Percentiles rank a stretch among this genome's conserved stretches.
Conservation (phyloP, 2,329 filamentous ascomycete genomes). For the Chrysosporium queenslandicum region DNA sequence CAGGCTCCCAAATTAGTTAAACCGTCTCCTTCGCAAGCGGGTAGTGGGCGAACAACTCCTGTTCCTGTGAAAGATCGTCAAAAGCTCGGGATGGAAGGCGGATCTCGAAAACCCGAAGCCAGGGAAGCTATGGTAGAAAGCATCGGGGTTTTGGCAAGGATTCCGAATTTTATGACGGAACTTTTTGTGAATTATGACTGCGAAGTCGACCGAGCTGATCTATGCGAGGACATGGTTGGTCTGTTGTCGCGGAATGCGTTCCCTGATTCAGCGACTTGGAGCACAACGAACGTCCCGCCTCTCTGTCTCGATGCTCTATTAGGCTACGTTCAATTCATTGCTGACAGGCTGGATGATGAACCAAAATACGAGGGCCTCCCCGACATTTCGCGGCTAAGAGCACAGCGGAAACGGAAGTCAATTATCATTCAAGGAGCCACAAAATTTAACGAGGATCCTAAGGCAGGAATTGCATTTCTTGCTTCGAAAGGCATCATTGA, state of each 20-base stretch:
- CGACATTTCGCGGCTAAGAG: constrained; percentile 53
- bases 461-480: constrained; percentile 75
- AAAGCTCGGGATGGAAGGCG: constrained; percentile 84
- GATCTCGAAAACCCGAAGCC: constrained; percentile 83
- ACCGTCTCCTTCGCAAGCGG: constrained; percentile 59
- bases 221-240: constrained; percentile 93
- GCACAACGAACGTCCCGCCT: constrained; percentile 93
- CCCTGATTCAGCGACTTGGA: constrained; percentile 96
- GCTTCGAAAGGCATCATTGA: constrained; percentile 77
- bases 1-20: constrained; percentile 82
- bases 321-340: constrained; percentile 83
- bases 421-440: constrained; percentile 76
- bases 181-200: constrained; percentile 98
- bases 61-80: constrained; percentile 87
- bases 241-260: constrained; percentile 87
- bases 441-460: constrained; percentile 94
- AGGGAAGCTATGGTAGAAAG: constrained; percentile 98
- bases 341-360: constrained; percentile 68
- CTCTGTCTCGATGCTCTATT: constrained; percentile 86
- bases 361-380: constrained; percentile 57
- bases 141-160: constrained; percentile 79
- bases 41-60: constrained; percentile 77
- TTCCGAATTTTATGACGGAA: constrained; percentile 90
- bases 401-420: constrained; percentile 70
- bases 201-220: constrained; percentile 77